Evolutionary conservation across 2,329 filamentous ascomycete genomes (phyloP), one percentile per base, ranked within the genome.

Genomic region (Paraphaeosphaeria minitans): DNA sequence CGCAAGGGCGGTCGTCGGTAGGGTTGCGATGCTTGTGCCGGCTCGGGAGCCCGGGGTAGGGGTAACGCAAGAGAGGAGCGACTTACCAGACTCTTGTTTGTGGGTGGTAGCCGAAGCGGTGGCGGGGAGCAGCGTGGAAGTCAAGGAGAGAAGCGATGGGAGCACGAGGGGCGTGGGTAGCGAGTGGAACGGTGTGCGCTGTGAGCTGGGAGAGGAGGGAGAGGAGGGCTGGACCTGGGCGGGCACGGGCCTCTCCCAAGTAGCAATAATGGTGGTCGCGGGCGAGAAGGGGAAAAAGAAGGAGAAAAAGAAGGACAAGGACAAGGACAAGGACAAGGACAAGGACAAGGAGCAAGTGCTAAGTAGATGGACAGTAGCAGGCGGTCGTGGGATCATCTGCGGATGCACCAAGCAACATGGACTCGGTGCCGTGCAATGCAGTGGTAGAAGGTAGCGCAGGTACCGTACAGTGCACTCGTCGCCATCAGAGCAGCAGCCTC

Each of bases 81-180:
- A 64, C 61, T 66, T 61, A 64, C 63, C 59, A 57, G 56, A 57
- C 49, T 60, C 57, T 47, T 24, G 49, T 45, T 24, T 16, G 45
- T 50, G 54, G 50, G 57, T 46, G 14, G 54, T n/a, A 37, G 50
- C 33, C 41, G 55, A 47, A 39, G 60, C 60, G 47, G 60, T 31
- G 29, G 4, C 4, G 4, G 29, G 29, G 4, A 31, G 29, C 65
- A 69, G 61, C 35, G 59, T 52, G 55, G 51, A 37, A 54, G 53
- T 46, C 57, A 55, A 57, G 55, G 56, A 56, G 45, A 21, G 51
- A 45, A 49, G 14, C 13, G 19, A 13, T 46, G 31, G 14, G 45
- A 19, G 37, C 39, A 6, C 27, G 49, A 45, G 21, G 31, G 49
- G 35, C 19, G 54, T 31, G 39, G 43, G 24, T 33, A 27, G 37